Evolutionary conservation across 768 basidiomycete genomes (phyloP).

Genomic region (Leccinellum rugosiceps): DNA sequence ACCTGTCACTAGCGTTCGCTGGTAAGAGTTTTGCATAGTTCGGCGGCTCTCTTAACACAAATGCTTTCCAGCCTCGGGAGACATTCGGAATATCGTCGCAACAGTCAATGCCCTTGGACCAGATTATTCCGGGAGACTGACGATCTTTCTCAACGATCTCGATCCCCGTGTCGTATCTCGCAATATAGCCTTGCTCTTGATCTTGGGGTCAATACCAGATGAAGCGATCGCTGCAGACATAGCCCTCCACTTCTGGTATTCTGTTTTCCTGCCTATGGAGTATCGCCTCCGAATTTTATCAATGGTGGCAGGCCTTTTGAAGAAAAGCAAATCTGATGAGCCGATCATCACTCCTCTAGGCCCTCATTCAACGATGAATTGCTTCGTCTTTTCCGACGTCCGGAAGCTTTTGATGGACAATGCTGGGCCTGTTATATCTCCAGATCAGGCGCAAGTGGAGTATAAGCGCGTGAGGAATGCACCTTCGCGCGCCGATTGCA

Average conservation of each 20-base stretch:
- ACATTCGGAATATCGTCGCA: slow-evolving; percentile 42
- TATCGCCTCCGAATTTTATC: slow-evolving; percentile 25
- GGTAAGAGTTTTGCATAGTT: slow-evolving; percentile 12
- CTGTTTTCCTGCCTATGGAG: slow-evolving; percentile 37
- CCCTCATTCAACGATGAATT: slow-evolving; percentile 15
- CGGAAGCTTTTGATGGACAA: slow-evolving; percentile 15
- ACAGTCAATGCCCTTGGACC: slow-evolving; percentile 43
- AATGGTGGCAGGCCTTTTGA: slow-evolving; percentile 19
- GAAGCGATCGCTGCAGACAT: slow-evolving; percentile 37
- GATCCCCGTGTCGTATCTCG: slow-evolving; percentile 31
- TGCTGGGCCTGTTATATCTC: slow-evolving; percentile 15
- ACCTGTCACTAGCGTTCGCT: slow-evolving; percentile 25
- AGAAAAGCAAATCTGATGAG: background rate
- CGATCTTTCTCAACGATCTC: slow-evolving; percentile 43
- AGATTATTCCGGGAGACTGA: slow-evolving; percentile 39
- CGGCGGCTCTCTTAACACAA: background rate
- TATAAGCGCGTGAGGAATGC: slow-evolving; percentile 35
- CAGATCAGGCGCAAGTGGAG: slow-evolving; percentile 27
- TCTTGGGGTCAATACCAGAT: slow-evolving; percentile 37
- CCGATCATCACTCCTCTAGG: slow-evolving; percentile 12
- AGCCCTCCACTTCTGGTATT: slow-evolving; percentile 50
- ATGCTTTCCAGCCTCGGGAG: slow-evolving; percentile 42
- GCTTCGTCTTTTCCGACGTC: slow-evolving; percentile 7
- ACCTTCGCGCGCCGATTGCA: slow-evolving; percentile 38
- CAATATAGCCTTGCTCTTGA: slow-evolving; percentile 41